Conservation (phyloP, 345 rosid species). For the Toxicodendron radicans region DNA sequence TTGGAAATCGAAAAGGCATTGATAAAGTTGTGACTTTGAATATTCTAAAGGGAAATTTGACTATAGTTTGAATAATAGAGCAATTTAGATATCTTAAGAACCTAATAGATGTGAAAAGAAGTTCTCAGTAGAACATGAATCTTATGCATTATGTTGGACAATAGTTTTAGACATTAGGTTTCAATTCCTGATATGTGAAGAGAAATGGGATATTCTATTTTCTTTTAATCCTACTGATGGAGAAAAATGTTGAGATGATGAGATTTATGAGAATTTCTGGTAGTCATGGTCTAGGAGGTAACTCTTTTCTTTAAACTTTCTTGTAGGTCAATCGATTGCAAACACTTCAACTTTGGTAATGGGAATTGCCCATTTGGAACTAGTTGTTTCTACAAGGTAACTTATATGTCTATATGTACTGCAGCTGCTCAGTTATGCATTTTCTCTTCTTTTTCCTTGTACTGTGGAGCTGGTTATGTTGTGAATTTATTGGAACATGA, state of each 20-base stretch:
- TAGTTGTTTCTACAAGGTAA: conserved; percentile 97
- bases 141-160: no score
- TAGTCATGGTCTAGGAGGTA: neutral
- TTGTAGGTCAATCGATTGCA: conserved; percentile 85
- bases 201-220: no score
- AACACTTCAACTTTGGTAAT: conserved; percentile 86
- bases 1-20: neutral
- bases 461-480: conserved; percentile 10
- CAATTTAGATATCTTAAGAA: conserved; percentile 3
- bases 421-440: neutral
- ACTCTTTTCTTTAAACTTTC: neutral
- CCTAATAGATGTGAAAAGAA: no score
- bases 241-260: no score
- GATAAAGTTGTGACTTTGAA: neutral
- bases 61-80: neutral
- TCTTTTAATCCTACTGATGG: no score
- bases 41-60: neutral
- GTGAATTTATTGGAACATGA: neutral
- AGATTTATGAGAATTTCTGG: neutral
- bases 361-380: conserved; percentile 95
- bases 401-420: neutral
- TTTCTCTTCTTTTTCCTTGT: neutral
- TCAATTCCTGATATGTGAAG: no score
- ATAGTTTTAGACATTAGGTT: no score
- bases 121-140: no score